phyloP scores from a whole-genome alignment of 78 protist species.

The Polysphondylium violaceum region DNA sequence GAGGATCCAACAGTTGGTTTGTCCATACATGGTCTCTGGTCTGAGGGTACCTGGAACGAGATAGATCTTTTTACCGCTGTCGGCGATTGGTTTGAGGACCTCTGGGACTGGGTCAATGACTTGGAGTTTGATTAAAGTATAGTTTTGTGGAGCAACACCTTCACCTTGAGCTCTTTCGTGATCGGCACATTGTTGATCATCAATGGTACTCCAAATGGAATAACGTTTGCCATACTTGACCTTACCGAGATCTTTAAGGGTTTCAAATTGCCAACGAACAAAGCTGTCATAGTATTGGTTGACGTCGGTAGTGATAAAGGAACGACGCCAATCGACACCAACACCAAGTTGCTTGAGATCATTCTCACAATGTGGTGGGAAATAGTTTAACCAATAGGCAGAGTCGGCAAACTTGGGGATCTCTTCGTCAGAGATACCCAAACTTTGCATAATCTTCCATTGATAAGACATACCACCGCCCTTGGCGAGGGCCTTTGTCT shows the following conservation, averaged over 20 bases:
- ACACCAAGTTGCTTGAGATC: constrained; percentile 95
- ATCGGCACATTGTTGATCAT: constrained; percentile 99
- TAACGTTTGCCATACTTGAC: constrained; percentile 88
- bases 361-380: constrained; percentile 96
- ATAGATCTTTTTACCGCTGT: constrained; percentile 81
- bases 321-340: constrained; percentile 98
- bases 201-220: constrained; percentile 96
- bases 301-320: constrained; percentile 99
- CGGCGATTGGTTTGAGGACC: constrained; percentile 35
- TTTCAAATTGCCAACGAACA: constrained; percentile 98
- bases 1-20: constrained; percentile 99
- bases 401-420: constrained; percentile 97
- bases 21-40: constrained; percentile 99
- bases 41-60: constrained; percentile 99
- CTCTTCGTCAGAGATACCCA: constrained; percentile 96
- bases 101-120: constrained; percentile 88
- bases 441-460: constrained; percentile 94
- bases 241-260: constrained; percentile 82
- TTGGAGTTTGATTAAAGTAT: constrained; percentile 95
- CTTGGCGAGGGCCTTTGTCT: constrained; percentile 94
- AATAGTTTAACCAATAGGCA: constrained; percentile 96
- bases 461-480: constrained; percentile 86
- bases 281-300: constrained; percentile 99
- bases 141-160: constrained; percentile 98
- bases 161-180: constrained; percentile 99